Conservation (phyloP, 2,329 filamentous ascomycete genomes). For the Orbilia ellipsospora region DNA sequence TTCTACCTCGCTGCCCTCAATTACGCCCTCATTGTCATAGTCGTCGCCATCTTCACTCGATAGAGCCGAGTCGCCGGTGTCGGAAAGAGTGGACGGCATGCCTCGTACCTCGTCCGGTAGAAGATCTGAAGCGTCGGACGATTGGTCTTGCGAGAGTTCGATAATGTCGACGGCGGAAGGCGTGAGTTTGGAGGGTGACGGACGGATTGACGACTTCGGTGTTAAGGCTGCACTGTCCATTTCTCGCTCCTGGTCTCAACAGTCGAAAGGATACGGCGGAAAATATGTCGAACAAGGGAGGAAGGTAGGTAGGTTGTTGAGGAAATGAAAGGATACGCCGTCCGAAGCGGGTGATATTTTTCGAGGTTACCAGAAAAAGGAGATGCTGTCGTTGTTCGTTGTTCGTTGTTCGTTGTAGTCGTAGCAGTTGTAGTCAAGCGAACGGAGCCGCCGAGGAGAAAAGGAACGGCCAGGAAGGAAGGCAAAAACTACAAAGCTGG, state of each 20-base stretch:
- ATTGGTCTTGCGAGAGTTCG: constrained; percentile 53
- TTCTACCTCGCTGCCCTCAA: constrained; percentile 56
- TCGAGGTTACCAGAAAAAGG: constrained; percentile 3
- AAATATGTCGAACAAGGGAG: neutral
- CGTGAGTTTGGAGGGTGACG: constrained; percentile 47
- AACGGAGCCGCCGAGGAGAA: constrained; percentile 32
- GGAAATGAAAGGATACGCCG: constrained; percentile 36
- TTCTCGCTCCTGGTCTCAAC: neutral
- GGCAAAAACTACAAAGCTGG: constrained; percentile 15
- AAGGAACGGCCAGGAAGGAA: constrained; percentile 18
- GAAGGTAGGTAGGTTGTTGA: constrained; percentile 5
- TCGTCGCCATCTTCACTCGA: constrained; percentile 62
- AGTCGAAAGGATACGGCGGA: constrained; percentile 1
- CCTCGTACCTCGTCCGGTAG: constrained; percentile 59
- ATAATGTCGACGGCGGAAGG: constrained; percentile 58
- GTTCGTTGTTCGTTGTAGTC: no score
- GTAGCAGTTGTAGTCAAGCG: constrained; percentile 17
- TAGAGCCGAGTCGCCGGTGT: constrained; percentile 32
- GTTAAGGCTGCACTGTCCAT: constrained; percentile 55
- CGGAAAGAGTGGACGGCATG: constrained; percentile 35
- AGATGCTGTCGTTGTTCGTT: neutral
- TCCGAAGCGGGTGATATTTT: constrained; percentile 39
- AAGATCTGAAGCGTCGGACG: constrained; percentile 61
- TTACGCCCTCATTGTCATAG: constrained; percentile 54
- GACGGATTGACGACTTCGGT: constrained; percentile 54